These are phyloP conservation scores for Triticum monococcum DNA, from an alignment of 176 grass and related monocot genomes.

Conservation along the genomic window DNA sequence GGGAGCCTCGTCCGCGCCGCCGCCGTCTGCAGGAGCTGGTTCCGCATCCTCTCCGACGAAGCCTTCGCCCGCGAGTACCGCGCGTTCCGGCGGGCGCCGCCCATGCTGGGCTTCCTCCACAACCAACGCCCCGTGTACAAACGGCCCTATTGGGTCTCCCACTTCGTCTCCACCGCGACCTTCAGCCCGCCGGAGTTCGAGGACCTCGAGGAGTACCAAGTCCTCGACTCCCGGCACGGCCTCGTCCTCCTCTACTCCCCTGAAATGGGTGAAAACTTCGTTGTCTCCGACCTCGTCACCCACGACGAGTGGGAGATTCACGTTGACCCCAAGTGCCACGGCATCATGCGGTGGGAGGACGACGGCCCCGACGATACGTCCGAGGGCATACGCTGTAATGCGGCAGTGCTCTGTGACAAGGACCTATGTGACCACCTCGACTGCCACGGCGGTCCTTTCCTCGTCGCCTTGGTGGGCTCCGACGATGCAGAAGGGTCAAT, in stretches of 20 bases:
- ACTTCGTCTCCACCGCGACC: neutral
- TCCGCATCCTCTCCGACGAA: neutral
- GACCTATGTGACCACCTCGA: neutral
- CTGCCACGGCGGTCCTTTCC: neutral
- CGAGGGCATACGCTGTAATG: neutral
- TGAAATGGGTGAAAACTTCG: neutral
- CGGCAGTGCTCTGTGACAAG: neutral
- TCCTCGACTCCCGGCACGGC: neutral
- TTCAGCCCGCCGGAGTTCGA: neutral
- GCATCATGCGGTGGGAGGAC: neutral
- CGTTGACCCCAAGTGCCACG: neutral
- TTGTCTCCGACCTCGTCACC: neutral
- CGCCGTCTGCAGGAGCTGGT: neutral
- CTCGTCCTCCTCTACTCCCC: neutral
- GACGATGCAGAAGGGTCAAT: no score
- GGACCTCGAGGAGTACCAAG: neutral
- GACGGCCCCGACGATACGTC: no score
- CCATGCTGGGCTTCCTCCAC: neutral
- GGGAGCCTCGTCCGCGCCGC: neutral
- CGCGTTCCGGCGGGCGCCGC: neutral
- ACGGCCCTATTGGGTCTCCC: neutral
- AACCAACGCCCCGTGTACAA: neutral
- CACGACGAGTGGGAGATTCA: neutral
- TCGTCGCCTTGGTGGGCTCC: neutral
- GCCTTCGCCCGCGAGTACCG: neutral